These are phyloP conservation scores for Hymenoscyphus scutula DNA, from an alignment of 2,329 filamentous ascomycete species.

Conservation along the genomic window DNA sequence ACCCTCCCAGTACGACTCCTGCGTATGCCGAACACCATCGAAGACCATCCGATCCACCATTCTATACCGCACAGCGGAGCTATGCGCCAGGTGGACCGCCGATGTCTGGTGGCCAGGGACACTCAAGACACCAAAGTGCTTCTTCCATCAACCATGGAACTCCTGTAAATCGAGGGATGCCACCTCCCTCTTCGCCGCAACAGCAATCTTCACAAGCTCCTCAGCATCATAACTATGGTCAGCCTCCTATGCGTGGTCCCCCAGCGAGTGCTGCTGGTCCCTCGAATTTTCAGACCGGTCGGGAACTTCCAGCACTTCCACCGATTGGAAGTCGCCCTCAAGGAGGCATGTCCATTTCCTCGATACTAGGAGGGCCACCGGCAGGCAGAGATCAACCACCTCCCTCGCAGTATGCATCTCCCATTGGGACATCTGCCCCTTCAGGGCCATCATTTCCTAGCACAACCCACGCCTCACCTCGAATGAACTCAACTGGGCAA, in stretches of 20 bases:
- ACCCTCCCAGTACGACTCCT: slow-evolving; percentile 31
- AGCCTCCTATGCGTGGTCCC: slow-evolving; percentile 40
- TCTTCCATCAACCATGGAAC: slow-evolving; percentile 36
- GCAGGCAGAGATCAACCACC: slow-evolving; percentile 45
- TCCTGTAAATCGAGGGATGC: slow-evolving; percentile 41
- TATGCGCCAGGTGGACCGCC: slow-evolving; percentile 34
- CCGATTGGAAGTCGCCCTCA: slow-evolving; percentile 48
- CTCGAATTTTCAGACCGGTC: slow-evolving; percentile 45
- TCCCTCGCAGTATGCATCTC: slow-evolving; percentile 47
- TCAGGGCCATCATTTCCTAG: slow-evolving; percentile 40
- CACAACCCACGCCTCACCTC: slow-evolving; percentile 39
- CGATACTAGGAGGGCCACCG: slow-evolving; percentile 59
- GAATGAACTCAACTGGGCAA: slow-evolving; percentile 42
- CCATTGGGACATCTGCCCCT: slow-evolving; percentile 37
- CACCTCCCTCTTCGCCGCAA: slow-evolving; percentile 49
- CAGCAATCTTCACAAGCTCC: slow-evolving; percentile 37
- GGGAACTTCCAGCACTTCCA: slow-evolving; percentile 53
- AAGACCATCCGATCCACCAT: slow-evolving; percentile 37
- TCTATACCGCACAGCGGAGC: slow-evolving; percentile 30
- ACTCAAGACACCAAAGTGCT: slow-evolving; percentile 35
- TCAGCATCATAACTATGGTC: slow-evolving; percentile 37
- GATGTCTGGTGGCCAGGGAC: slow-evolving; percentile 28
- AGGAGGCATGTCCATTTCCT: slow-evolving; percentile 66
- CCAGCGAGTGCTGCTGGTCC: slow-evolving; percentile 40
- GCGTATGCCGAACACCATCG: slow-evolving; percentile 35